These are phyloP conservation scores for Emericellopsis atlantica DNA, from an alignment of 2,329 filamentous ascomycete species.

Conservation along the genomic window DNA sequence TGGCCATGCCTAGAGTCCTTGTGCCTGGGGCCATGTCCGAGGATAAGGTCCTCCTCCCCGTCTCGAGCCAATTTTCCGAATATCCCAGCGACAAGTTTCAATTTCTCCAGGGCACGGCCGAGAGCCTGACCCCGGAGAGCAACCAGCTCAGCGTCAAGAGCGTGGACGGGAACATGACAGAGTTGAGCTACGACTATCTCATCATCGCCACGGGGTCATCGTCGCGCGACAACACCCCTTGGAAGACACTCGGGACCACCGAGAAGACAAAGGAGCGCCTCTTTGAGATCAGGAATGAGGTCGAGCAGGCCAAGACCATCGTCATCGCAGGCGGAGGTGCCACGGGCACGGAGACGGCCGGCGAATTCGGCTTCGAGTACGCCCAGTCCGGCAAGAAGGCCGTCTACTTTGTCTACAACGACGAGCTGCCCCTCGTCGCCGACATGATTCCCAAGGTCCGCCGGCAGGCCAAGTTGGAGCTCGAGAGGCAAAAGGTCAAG, in stretches of 20 bases:
- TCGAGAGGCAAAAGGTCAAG: constrained; percentile 30
- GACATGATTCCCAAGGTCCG: constrained; percentile 22
- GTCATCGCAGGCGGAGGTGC: constrained; percentile 38
- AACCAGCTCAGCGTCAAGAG: constrained; percentile 28
- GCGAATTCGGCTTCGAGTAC: constrained; percentile 36
- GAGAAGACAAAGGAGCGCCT: constrained; percentile 24
- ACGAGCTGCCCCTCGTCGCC: constrained; percentile 23
- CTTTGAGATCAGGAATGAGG: constrained; percentile 12
- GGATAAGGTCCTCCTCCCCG: constrained; percentile 18
- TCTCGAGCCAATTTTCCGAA: constrained; percentile 30
- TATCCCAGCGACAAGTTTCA: constrained; percentile 36
- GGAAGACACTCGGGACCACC: constrained; percentile 30
- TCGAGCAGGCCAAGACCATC: constrained; percentile 30
- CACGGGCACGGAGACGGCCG: constrained; percentile 37
- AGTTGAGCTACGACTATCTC: constrained; percentile 35
- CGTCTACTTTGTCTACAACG: constrained; percentile 27
- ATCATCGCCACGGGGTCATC: constrained; percentile 41
- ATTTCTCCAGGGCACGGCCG: constrained; percentile 36
- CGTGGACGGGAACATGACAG: constrained; percentile 17
- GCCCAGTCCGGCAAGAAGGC: constrained; percentile 25
- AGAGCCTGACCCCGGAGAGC: constrained; percentile 23
- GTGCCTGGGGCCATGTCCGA: constrained; percentile 32
- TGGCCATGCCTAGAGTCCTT: constrained; percentile 33
- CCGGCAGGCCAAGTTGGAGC: constrained; percentile 21
- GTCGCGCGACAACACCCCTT: constrained; percentile 30